Evolutionary conservation across 495 filamentous ascomycete species (phyloP).

Genomic region (Daldinia caldariorum): DNA sequence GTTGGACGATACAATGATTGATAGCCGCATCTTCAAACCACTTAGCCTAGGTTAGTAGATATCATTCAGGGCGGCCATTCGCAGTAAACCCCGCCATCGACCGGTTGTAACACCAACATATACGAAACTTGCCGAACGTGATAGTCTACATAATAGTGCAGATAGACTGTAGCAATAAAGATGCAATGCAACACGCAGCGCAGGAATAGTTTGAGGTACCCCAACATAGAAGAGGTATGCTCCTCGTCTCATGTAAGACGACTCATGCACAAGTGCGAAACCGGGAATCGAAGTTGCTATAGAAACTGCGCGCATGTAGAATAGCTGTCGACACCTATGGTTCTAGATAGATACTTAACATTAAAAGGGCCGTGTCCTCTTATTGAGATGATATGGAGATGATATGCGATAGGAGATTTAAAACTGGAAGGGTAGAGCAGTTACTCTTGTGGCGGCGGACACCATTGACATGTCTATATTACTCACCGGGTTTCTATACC

Average conservation of each 20-base stretch:
- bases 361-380: too few relatives aligned
- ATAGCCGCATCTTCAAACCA: not conserved
- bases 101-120: conserved; percentile 25
- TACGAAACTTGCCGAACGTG: conserved; percentile 33
- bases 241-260: conserved; percentile 15
- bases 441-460: conserved; percentile 11
- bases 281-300: not conserved
- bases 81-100: conserved; percentile 4
- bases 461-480: not conserved
- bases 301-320: not conserved
- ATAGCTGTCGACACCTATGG: too few relatives aligned
- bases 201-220: conserved; percentile 18
- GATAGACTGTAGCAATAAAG: conserved; percentile 17
- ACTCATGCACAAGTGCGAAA: conserved; percentile 18
- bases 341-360: not conserved
- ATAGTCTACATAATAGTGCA: conserved; percentile 16
- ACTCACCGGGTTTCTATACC: conserved; percentile 4
- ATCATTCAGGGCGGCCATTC: not conserved
- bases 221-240: conserved; percentile 13
- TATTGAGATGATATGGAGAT: too few relatives aligned
- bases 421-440: conserved; percentile 3
- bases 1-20: not conserved
- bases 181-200: conserved; percentile 21
- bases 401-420: too few relatives aligned
- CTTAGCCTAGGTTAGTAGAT: not conserved